These are phyloP conservation scores for Hydrangea macrophylla DNA, from an alignment of 148 eudicot species.

Conservation along the genomic window DNA sequence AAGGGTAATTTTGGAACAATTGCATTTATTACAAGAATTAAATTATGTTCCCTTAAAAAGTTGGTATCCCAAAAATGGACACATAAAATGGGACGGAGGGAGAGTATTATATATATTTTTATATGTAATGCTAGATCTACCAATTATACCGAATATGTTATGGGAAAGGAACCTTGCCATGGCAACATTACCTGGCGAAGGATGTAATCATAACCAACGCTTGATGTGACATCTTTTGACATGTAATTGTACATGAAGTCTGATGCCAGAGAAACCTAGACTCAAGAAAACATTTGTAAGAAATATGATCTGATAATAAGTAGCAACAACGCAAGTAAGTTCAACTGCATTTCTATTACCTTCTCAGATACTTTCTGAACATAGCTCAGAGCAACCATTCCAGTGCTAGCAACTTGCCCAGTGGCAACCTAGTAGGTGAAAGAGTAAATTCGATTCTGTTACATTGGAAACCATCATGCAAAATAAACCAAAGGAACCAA, in stretches of 20 bases:
- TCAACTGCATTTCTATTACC: conserved; percentile 42
- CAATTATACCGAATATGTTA: too few relatives aligned
- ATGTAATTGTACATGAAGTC: conserved; percentile 83
- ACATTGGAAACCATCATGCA: background rate
- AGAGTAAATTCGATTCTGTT: background rate
- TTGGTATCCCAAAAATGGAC: too few relatives aligned
- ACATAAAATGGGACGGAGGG: too few relatives aligned
- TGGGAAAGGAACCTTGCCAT: background rate
- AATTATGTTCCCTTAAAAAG: too few relatives aligned
- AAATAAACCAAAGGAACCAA: conserved; percentile 7
- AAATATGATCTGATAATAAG: background rate
- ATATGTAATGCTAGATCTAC: too few relatives aligned
- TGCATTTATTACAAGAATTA: too few relatives aligned
- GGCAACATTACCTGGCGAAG: conserved; percentile 67
- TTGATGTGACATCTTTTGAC: conserved; percentile 79
- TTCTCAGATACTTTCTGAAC: conserved; percentile 94
- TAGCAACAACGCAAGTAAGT: conserved; percentile 13
- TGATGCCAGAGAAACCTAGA: conserved; percentile 79
- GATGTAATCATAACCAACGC: conserved; percentile 87
- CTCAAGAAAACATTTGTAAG: conserved; percentile 1
- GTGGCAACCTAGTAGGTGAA: conserved; percentile 63
- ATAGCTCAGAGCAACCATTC: conserved; percentile 77
- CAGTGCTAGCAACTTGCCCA: conserved; percentile 92
- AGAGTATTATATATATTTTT: too few relatives aligned
- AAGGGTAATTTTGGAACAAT: too few relatives aligned